Evolutionary conservation across 2,329 filamentous ascomycete species (phyloP).

Genomic region (Penicillium sp.): DNA sequence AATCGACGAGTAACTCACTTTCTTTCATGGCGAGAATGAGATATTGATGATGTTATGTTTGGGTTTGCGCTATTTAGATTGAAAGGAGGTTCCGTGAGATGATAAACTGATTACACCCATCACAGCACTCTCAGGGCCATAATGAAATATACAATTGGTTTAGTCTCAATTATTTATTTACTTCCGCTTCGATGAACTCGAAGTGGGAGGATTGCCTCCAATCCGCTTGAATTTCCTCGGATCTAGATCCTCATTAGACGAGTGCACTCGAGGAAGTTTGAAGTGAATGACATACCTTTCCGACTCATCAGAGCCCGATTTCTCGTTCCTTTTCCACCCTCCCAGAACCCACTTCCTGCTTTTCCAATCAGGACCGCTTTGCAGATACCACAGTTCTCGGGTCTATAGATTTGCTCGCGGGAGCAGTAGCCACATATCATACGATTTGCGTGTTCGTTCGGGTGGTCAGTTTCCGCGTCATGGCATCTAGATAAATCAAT

Average conservation of each 20-base stretch:
- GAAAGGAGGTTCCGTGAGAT: neutral
- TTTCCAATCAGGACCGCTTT: slow-evolving; percentile 67
- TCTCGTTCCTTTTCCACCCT: slow-evolving; percentile 79
- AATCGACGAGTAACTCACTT: neutral
- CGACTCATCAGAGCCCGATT: slow-evolving; percentile 69
- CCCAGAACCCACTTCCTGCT: slow-evolving; percentile 72
- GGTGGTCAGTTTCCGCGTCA: slow-evolving; percentile 67
- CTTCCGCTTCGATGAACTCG: slow-evolving; percentile 33
- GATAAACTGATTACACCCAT: no score
- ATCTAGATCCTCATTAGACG: slow-evolving; percentile 44
- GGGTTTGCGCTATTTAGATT: neutral
- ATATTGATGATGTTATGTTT: neutral
- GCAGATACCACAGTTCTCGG: slow-evolving; percentile 73
- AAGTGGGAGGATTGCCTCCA: slow-evolving; percentile 41
- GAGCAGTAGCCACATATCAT: slow-evolving; percentile 83
- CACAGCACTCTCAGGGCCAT: neutral
- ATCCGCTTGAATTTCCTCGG: slow-evolving; percentile 68
- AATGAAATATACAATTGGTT: neutral
- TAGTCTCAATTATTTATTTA: slow-evolving; percentile 4
- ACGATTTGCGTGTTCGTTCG: slow-evolving; percentile 75
- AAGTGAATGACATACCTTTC: slow-evolving; percentile 49
- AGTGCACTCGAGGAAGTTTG: neutral
- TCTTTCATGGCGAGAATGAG: neutral
- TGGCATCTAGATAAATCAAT: slow-evolving; percentile 59
- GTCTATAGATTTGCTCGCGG: slow-evolving; percentile 74